Percentiles rank a stretch among this genome's conserved stretches.
Conservation (phyloP, 345 rosid species). For the Salix arbutifolia region DNA sequence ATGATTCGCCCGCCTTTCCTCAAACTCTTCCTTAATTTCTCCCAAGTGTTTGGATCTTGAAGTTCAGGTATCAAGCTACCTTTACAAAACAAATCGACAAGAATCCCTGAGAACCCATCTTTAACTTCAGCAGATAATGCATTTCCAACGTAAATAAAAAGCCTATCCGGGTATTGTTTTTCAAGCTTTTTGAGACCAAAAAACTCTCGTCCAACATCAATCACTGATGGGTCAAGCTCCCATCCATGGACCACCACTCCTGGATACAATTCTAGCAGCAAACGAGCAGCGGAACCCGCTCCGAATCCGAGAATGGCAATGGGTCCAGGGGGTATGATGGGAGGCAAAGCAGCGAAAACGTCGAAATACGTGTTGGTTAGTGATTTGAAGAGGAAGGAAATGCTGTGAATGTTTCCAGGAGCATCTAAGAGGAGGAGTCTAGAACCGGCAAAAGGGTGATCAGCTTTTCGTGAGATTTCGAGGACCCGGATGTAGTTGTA, state of each 20-base stretch:
- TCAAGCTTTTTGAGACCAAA: constrained; percentile 69
- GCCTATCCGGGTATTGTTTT: constrained; percentile 46
- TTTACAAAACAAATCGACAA: constrained; percentile 65
- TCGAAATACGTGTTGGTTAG: constrained; percentile 79
- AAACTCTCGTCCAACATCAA: constrained; percentile 69
- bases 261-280: constrained; percentile 67
- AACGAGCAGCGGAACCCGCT: constrained; percentile 69
- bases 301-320: constrained; percentile 81
- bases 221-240: constrained; percentile 87
- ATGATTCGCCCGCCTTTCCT: constrained; percentile 63
- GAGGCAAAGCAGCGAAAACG: constrained; percentile 77
- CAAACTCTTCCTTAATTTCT: constrained; percentile 46
- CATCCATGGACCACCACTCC: constrained; percentile 61
- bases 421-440: constrained; percentile 75
- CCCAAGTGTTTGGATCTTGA: constrained; percentile 75
- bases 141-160: constrained; percentile 62
- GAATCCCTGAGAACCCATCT: constrained; percentile 56
- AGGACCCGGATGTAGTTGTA: constrained; percentile 78
- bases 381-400: constrained; percentile 62
- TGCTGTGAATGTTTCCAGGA: constrained; percentile 91
- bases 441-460: constrained; percentile 71
- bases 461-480: constrained; percentile 56
- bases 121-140: constrained; percentile 50
- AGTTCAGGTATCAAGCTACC: constrained; percentile 80
- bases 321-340: constrained; percentile 66